These are phyloP conservation scores for Rhypophila decipiens DNA, from an alignment of 495 filamentous ascomycete genomes.

Conservation along the genomic window DNA sequence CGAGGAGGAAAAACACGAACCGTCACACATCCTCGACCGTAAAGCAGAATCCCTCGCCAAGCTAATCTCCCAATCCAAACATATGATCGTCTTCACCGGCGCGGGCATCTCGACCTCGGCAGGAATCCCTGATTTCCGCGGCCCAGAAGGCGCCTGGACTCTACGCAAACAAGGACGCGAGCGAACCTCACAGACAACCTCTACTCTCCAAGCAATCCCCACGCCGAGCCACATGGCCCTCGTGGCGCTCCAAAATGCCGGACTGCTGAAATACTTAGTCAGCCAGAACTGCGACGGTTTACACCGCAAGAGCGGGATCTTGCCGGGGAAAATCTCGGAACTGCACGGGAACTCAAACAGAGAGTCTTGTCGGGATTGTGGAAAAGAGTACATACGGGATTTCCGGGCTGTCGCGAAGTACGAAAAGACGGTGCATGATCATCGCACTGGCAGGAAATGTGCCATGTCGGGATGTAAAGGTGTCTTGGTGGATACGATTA, in stretches of 20 bases:
- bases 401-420: conserved; percentile 40
- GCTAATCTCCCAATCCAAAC: conserved; percentile 35
- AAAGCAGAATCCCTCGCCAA: conserved; percentile 32
- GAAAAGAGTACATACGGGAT: conserved; percentile 41
- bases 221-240: conserved; percentile 43
- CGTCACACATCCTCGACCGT: conserved; percentile 18
- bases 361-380: conserved; percentile 38
- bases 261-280: conserved; percentile 36
- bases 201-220: conserved; percentile 37
- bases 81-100: conserved; percentile 42
- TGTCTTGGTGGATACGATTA: conserved; percentile 34
- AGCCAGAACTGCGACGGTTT: conserved; percentile 44
- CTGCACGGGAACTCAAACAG: conserved; percentile 43
- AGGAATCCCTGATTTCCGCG: conserved; percentile 43
- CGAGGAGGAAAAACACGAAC: conserved; percentile 31
- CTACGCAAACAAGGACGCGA: conserved; percentile 32
- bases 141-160: conserved; percentile 40
- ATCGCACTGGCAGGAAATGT: conserved; percentile 40
- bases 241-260: conserved; percentile 36
- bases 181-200: conserved; percentile 17
- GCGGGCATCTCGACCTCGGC: conserved; percentile 42
- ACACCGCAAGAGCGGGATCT: conserved; percentile 38
- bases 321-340: conserved; percentile 35
- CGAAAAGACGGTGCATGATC: conserved; percentile 34
- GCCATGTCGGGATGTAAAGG: conserved; percentile 26